Evolutionary conservation across 2,329 filamentous ascomycete species (phyloP), one percentile per base, ranked within the genome.

Genomic region (Aspergillus amoenus): DNA sequence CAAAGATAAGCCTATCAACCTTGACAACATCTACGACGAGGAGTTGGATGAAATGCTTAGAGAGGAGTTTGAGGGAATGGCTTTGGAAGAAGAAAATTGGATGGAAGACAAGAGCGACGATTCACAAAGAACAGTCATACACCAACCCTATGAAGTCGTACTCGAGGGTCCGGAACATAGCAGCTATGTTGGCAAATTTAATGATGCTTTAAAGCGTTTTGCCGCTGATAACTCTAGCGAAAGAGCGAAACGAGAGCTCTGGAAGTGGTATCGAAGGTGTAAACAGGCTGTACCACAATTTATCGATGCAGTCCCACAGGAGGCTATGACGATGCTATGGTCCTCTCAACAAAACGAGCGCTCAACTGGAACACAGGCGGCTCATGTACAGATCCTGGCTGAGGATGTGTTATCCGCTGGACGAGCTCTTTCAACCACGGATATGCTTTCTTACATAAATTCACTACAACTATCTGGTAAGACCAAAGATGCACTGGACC

Each of bases 311-410:
- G 79, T 92, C n/a, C 83, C 88, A 0, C 67, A 78, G 9, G 78
- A 82, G 15, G 79, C 84, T 4, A 88, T 88, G 84, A 74, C 82
- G n/a, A 69, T 85, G 2, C 71, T 93, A 8, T 93, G 89, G 88
- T 76, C 81, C 43, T 83, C 85, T 1, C 78, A 79, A 60, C 61
- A 65, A 7, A 59, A 62, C 18, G 78, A 83, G 42, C 69, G 74
- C 9, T 60, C 76, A 34, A 74, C 76, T 45, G 81, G 60, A 34
- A 84, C 68, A 70, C 81, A 44, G 78, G 80, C 88, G 68, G 74
- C 80, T 5, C 87, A 88, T 66, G 73, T 90, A 30, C 83, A 83
- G 57, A 74, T 79, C 32, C 78, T 93, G 3, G 80, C 84, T 5
- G 81, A 85, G 64, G 89, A 92, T 67, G 88, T 91, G 79, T 78